Evolutionary conservation across 441 rosid genomes (phyloP).

Genomic region (Isatis lusitanica): DNA sequence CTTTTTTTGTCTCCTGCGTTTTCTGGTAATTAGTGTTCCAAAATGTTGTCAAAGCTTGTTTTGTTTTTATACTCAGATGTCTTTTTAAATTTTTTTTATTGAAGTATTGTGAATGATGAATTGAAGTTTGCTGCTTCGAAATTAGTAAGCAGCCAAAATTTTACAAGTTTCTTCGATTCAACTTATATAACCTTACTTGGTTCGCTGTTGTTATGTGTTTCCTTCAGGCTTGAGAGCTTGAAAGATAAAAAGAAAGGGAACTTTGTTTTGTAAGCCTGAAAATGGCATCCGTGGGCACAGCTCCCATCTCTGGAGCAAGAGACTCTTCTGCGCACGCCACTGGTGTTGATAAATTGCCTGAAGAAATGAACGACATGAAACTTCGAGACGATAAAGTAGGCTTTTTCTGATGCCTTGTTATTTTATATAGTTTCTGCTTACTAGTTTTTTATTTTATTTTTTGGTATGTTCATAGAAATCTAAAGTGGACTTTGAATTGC

Average conservation of each 20-base stretch:
- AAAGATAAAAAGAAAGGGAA: constrained; percentile 23
- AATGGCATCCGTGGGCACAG: constrained; percentile 82
- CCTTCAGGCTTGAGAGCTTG: constrained; percentile 41
- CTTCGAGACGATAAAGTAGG: constrained; percentile 81
- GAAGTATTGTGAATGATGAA: not conserved
- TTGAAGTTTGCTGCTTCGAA: not conserved
- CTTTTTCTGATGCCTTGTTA: not conserved
- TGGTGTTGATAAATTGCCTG: constrained; percentile 71
- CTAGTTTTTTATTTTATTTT: not conserved
- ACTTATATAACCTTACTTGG: not conserved
- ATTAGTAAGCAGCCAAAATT: not conserved
- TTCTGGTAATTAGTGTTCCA: not conserved
- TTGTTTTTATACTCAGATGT: not conserved
- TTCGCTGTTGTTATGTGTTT: constrained; percentile 9
- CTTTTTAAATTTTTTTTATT: not conserved
- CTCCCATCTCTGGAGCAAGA: constrained; percentile 63
- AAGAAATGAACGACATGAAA: constrained; percentile 94
- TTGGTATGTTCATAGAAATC: not conserved
- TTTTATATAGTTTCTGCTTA: not conserved
- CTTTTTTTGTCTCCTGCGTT: not conserved
- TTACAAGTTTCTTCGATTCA: not conserved
- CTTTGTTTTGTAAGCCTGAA: constrained; percentile 30
- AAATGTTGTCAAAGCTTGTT: not conserved
- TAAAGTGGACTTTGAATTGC: constrained; percentile 8
- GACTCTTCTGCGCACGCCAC: constrained; percentile 58